These are phyloP conservation scores for Annulohypoxylon moriforme DNA, from an alignment of 495 filamentous ascomycete genomes.

Conservation along the genomic window DNA sequence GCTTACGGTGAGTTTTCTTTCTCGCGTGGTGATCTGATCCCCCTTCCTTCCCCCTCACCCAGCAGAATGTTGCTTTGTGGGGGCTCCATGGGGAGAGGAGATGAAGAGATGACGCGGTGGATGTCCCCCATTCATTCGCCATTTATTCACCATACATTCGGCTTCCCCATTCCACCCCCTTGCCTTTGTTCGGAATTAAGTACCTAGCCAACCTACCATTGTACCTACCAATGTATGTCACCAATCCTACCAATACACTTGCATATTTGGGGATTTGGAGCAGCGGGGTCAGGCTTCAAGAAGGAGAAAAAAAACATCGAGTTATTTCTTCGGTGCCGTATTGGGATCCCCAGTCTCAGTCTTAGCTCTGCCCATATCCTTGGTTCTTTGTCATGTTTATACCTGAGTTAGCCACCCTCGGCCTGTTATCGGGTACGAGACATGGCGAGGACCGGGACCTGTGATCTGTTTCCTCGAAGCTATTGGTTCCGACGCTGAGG, in stretches of 20 bases:
- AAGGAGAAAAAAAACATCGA: neutral
- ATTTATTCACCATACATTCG: too few relatives aligned
- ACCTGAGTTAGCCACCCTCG: constrained; percentile 20
- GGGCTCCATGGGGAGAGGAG: constrained; percentile 28
- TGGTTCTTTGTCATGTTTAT: constrained; percentile 4
- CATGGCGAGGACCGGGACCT: constrained; percentile 27
- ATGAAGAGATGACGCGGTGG: constrained; percentile 4
- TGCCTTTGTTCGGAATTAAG: neutral
- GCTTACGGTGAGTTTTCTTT: constrained; percentile 6
- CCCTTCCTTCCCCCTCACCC: neutral
- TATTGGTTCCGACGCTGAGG: constrained; percentile 16
- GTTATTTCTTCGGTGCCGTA: neutral
- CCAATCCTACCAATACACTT: neutral
- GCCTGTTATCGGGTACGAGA: constrained; percentile 39
- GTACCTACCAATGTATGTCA: too few relatives aligned
- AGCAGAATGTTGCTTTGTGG: constrained; percentile 16
- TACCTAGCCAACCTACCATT: constrained; percentile 25
- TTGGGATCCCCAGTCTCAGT: neutral
- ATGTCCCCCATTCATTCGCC: too few relatives aligned
- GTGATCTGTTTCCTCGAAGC: constrained; percentile 7
- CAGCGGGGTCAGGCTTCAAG: constrained; percentile 29
- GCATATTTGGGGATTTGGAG: constrained; percentile 36
- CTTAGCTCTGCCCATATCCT: neutral
- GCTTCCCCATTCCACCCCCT: neutral
- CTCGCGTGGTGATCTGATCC: constrained; percentile 13